Percentiles rank a stretch among this genome's conserved stretches.
Evolutionary conservation across 2,329 filamentous ascomycete genomes (phyloP).

Genomic region (Hypoxylon sp.): DNA sequence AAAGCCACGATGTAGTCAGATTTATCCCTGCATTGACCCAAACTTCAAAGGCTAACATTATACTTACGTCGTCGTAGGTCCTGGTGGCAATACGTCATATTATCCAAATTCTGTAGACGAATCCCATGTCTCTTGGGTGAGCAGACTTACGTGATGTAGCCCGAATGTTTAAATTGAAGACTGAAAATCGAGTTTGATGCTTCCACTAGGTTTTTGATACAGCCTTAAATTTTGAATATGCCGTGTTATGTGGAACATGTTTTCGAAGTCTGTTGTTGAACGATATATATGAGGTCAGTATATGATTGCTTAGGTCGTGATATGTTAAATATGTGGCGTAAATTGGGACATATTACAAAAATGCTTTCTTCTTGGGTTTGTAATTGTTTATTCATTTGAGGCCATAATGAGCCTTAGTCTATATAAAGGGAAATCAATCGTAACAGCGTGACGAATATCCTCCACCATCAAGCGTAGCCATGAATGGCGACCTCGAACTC

Average conservation of each 20-base stretch:
- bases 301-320: not conserved
- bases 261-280: not conserved
- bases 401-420: conserved; percentile 24
- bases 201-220: too few relatives aligned
- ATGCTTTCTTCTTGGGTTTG: not conserved
- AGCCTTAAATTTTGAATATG: not conserved
- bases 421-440: conserved; percentile 27
- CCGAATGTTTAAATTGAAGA: too few relatives aligned
- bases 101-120: not conserved
- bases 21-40: not conserved
- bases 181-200: too few relatives aligned
- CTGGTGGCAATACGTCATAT: not conserved
- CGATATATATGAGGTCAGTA: not conserved
- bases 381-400: conserved; percentile 30
- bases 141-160: too few relatives aligned
- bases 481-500: conserved; percentile 10
- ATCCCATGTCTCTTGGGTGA: too few relatives aligned
- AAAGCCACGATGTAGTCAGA: conserved; percentile 1
- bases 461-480: conserved; percentile 7
- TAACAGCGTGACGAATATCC: conserved; percentile 5
- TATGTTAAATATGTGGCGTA: not conserved
- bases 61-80: not conserved
- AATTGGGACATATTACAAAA: not conserved
- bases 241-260: not conserved
- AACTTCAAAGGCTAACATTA: not conserved